Base-by-base conservation (phyloP, 108 stramenopile genomes). In the Skeletonema tropicum region DNA sequence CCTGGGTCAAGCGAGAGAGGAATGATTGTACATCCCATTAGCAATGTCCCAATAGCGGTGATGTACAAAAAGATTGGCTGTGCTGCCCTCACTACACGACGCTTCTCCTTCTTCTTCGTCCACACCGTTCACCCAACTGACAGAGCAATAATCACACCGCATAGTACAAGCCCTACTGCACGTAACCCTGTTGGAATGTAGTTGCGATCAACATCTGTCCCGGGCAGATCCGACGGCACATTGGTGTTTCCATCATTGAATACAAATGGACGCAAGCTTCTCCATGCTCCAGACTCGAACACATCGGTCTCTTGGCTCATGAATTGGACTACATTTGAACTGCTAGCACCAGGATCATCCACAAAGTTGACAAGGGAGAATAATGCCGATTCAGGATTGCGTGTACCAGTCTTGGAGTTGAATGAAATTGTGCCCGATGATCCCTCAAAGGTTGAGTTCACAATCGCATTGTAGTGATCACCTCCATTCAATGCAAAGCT, bases 21-120 rank as follows among this genome's bases (percentile, higher is more conserved):
- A 26, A 85, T 77, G 12, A 81, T 73, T 8, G 76, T 25, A 13
- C 19, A 15, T 39, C 83, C 86, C 79, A 87, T 72, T 17, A 81
- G 63, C 2, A 78, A 32, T 13, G 68, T 49, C n/a, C 87, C 86
- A 6, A 78, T 26, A 15, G 68, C 57, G 17, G 85, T 72, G 45
- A 85, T 67, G 31, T 81, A 57, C 14, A 87, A 65, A 58, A 89
- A 79, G 21, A 85, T 67, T 29, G 90, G 90, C 59, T 91, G 90
- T 32, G n/a, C n/a, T n/a, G n/a, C n/a, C n/a, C n/a, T n/a, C n/a
- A n/a, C n/a, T n/a, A n/a, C n/a, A n/a, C n/a, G n/a, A n/a, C n/a
- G n/a, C n/a, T n/a, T n/a, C n/a, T n/a, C n/a, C n/a, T n/a, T n/a
- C n/a, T n/a, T n/a, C n/a, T n/a, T n/a, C n/a, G n/a, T n/a, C n/a